Evolutionary conservation across 768 basidiomycete genomes (phyloP).

Genomic region (Macrolepiota dolichaula): DNA sequence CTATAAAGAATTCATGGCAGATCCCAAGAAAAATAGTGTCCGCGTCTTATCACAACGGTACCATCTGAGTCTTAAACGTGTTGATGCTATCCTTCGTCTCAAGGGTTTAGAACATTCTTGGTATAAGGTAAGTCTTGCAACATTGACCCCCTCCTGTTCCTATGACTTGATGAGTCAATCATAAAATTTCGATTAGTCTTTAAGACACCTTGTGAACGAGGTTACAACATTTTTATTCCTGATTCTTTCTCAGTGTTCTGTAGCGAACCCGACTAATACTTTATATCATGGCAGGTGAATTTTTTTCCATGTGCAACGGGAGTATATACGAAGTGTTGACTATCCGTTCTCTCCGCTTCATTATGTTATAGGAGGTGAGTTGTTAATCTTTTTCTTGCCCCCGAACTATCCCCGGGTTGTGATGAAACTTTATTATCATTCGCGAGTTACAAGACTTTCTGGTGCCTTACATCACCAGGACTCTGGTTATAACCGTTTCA

Average conservation of each 20-base stretch:
- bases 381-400: not conserved
- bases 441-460: constrained; percentile 61
- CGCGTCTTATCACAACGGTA: constrained; percentile 59
- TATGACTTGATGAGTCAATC: constrained; percentile 51
- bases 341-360: not conserved
- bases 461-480: constrained; percentile 62
- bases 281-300: constrained; percentile 13
- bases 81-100: constrained; percentile 79
- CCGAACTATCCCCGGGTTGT: constrained; percentile 5
- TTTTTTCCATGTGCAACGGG: not conserved
- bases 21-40: constrained; percentile 54
- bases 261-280: constrained; percentile 12
- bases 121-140: constrained; percentile 55
- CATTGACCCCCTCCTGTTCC: constrained; percentile 4
- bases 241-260: constrained; percentile 15
- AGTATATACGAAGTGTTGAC: constrained; percentile 14
- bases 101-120: constrained; percentile 74
- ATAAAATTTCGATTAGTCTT: constrained; percentile 87
- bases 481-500: constrained; percentile 62
- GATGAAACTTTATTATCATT: constrained; percentile 67
- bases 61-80: constrained; percentile 70
- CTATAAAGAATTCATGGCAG: constrained; percentile 56
- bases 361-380: constrained; percentile 37
- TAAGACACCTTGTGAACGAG: constrained; percentile 71
- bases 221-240: constrained; percentile 45